A percentile compares a stretch with the other conserved stretches of the same genome.
Evolutionary conservation across 805 yeast species (phyloP).

Genomic region (Candida patagonica): DNA sequence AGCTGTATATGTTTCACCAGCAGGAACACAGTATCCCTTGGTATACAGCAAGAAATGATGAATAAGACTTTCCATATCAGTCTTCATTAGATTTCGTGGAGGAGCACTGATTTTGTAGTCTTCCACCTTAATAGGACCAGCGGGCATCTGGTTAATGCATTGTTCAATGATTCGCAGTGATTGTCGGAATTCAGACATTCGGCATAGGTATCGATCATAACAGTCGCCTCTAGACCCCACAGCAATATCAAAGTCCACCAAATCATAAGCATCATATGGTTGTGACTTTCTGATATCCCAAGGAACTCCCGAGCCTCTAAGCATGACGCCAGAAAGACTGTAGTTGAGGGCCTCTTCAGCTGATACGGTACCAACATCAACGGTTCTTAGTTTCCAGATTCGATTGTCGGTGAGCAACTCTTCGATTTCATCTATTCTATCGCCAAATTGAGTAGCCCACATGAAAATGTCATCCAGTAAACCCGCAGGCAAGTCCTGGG

Average conservation of each 20-base stretch:
- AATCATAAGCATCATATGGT: conserved; percentile 84
- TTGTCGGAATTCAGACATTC: conserved; percentile 91
- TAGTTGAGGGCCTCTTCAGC: conserved; percentile 84
- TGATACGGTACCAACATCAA: conserved; percentile 68
- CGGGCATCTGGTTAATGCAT: conserved; percentile 85
- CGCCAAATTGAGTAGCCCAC: conserved; percentile 97
- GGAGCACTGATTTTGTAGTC: conserved; percentile 82
- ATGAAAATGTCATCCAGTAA: conserved; percentile 81
- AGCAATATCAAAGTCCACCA: conserved; percentile 77
- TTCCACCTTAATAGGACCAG: conserved; percentile 85
- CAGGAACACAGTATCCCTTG: conserved; percentile 82
- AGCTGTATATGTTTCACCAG: conserved; percentile 84
- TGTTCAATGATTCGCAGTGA: conserved; percentile 82
- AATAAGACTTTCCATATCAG: conserved; percentile 86
- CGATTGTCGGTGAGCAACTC: conserved; percentile 84
- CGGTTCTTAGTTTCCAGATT: conserved; percentile 84
- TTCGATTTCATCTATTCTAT: conserved; percentile 83
- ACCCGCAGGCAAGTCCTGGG: conserved; percentile 82
- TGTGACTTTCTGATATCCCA: conserved; percentile 77
- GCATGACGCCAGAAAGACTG: conserved; percentile 77
- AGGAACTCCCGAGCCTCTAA: conserved; percentile 85
- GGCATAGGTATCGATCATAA: conserved; percentile 77
- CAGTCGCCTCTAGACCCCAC: conserved; percentile 87
- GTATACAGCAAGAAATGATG: conserved; percentile 84
- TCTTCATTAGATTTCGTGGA: conserved; percentile 73